Evolutionary conservation across 192 early-diverging fungal species (phyloP), one percentile per base, ranked within the genome.

Genomic region (Entrophospora sp.): DNA sequence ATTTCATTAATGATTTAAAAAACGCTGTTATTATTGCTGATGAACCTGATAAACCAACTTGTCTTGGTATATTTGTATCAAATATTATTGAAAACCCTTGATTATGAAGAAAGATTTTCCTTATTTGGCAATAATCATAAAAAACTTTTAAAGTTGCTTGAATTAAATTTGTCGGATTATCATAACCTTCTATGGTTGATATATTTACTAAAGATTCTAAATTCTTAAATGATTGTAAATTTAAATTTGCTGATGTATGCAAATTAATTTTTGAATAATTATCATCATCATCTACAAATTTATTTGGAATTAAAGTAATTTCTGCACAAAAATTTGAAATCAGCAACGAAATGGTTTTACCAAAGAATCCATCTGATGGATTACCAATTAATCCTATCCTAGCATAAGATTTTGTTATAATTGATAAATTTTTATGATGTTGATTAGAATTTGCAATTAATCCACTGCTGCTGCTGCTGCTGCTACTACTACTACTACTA

Each of bases 321-420:
- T 78, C 61, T 20, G 77, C 83, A 62, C 71, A 81, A 59, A 81
- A 87, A 73, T 87, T 86, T 20, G 72, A 74, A 52, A 87, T 82
- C 16, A 84, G 64, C 3, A 84, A 42, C 12, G 83, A 85, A 40
- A 87, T 77, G 13, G 81, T 83, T 59, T 84, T 82, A 58, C 85
- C 85, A 55, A 73, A 80, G 61, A 82, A 87, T 4, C 85, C 85
- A 71, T 87, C 84, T 57, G 71, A 78, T 0, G 85, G 85, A 52
- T 87, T 87, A 5, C 85, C 85, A 67, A 87, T 75, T 8, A 87
- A 64, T 2, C 85, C 85, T 20, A 86, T 72, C 8, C 85, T 74
- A 5, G 85, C 85, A 73, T 82, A 67, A 16, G 75, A 70, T 20
- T 58, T 44, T 4, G 66, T 64, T 27, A 60, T 42, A 32, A 83